Percentiles rank a stretch among this genome's conserved stretches.
Conservation (phyloP, 352 stramenopile species). For the Phytophthora citrophthora region DNA sequence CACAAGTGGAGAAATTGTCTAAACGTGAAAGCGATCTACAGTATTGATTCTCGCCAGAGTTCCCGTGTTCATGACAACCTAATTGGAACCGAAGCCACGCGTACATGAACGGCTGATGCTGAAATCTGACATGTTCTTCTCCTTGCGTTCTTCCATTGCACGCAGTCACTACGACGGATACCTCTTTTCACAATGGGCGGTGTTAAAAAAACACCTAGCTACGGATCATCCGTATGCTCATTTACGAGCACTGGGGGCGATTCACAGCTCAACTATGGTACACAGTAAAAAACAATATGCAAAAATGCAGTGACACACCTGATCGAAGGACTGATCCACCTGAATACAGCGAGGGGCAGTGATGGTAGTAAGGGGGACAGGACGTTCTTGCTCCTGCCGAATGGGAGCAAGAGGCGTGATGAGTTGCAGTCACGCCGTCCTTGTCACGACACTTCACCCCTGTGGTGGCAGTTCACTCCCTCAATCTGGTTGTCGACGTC, state of each 20-base stretch:
- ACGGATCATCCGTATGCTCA: conserved; percentile 23
- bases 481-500: conserved; percentile 33
- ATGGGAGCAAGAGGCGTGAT: conserved; percentile 29
- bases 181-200: conserved; percentile 57
- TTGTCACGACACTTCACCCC: conserved; percentile 11
- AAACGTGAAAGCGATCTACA: neutral
- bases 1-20: neutral
- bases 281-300: conserved; percentile 58
- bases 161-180: neutral
- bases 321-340: conserved; percentile 28
- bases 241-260: conserved; percentile 12
- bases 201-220: conserved; percentile 92
- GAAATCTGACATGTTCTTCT: conserved; percentile 3
- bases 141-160: conserved; percentile 3
- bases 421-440: conserved; percentile 19
- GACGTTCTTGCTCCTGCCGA: conserved; percentile 32
- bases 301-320: conserved; percentile 43
- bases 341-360: conserved; percentile 10
- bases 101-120: neutral
- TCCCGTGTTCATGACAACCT: conserved; percentile 9
- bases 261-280: conserved; percentile 66
- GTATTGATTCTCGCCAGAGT: neutral
- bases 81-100: conserved; percentile 6
- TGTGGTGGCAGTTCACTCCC: conserved; percentile 15
- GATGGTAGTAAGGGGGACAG: conserved; percentile 12